These are phyloP conservation scores for Herpotrichia juniperi DNA, from an alignment of 2,329 filamentous ascomycete species.

Conservation along the genomic window DNA sequence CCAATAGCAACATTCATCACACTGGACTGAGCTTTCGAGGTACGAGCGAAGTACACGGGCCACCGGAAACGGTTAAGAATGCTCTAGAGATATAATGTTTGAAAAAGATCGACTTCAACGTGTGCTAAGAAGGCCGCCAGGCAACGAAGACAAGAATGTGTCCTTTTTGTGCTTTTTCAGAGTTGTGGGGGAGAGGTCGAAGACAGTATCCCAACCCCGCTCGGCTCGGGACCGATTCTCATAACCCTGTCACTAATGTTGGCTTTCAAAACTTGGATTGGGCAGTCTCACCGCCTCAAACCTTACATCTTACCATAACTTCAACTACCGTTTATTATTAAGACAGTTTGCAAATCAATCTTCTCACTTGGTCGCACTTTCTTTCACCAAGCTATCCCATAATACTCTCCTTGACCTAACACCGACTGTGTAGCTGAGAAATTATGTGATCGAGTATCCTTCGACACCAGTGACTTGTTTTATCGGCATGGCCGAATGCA, in stretches of 20 bases:
- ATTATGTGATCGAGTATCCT: too few relatives aligned
- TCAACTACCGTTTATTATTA: too few relatives aligned
- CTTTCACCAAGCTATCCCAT: too few relatives aligned
- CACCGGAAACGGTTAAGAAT: too few relatives aligned
- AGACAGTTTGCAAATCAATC: too few relatives aligned
- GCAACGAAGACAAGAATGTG: background rate
- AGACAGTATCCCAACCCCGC: background rate
- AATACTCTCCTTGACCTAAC: too few relatives aligned
- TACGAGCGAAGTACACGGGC: background rate
- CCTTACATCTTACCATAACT: background rate
- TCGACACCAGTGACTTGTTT: too few relatives aligned
- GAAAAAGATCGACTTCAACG: background rate
- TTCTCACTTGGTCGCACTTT: too few relatives aligned
- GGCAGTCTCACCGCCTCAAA: background rate
- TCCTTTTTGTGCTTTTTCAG: background rate
- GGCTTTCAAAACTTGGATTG: too few relatives aligned
- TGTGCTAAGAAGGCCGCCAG: too few relatives aligned
- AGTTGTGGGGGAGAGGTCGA: constrained; percentile 1
- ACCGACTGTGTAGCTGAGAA: too few relatives aligned
- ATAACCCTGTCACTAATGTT: background rate
- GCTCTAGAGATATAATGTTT: background rate
- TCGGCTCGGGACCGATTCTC: background rate
- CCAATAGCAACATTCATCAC: background rate
- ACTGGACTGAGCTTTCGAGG: background rate
- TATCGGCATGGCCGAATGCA: too few relatives aligned